A percentile compares a stretch with the other conserved stretches of the same genome.
phyloP scores from a whole-genome alignment of 768 basidiomycete genomes.

The Hysterangium stoloniferum region DNA sequence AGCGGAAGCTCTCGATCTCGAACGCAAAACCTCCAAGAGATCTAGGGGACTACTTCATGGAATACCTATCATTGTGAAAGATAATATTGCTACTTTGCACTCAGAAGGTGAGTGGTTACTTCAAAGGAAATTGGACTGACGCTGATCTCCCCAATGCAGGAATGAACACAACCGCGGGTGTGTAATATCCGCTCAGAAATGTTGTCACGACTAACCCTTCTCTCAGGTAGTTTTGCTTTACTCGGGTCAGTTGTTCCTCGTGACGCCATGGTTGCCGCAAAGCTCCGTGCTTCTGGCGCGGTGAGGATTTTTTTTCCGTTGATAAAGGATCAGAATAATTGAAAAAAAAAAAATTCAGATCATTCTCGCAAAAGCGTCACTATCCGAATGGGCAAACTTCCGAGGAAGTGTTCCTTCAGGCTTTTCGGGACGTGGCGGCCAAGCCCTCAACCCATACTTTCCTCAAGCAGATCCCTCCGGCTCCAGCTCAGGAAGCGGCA shows the following conservation, averaged over 20 bases:
- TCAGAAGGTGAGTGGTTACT: slow-evolving; percentile 11
- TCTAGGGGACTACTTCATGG: slow-evolving; percentile 30
- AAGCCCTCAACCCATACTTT: slow-evolving; percentile 42
- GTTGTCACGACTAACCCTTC: background rate
- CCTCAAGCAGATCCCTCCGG: slow-evolving; percentile 48
- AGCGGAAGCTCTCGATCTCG: slow-evolving; percentile 28
- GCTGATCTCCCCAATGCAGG: slow-evolving; percentile 15
- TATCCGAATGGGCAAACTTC: slow-evolving; percentile 48
- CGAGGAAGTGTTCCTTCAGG: slow-evolving; percentile 39
- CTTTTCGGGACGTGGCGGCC: slow-evolving; percentile 50
- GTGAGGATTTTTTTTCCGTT: no score
- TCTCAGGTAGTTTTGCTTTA: slow-evolving; percentile 26
- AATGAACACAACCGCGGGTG: slow-evolving; percentile 11
- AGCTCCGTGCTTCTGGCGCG: slow-evolving; percentile 26
- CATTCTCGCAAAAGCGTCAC: slow-evolving; percentile 43
- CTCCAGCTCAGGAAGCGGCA: slow-evolving; percentile 50
- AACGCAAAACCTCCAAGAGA: slow-evolving; percentile 21
- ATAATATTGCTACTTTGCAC: slow-evolving; percentile 24
- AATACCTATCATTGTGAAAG: slow-evolving; percentile 32
- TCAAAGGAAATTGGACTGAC: slow-evolving; percentile 1
- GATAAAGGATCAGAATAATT: no score
- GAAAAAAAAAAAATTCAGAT: no score
- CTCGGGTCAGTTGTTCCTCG: slow-evolving; percentile 26
- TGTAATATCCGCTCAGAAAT: no score
- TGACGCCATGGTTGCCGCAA: slow-evolving; percentile 24